Base-by-base conservation (phyloP, 2,329 filamentous ascomycete genomes). In the Ophioceras dolichostomum region DNA sequence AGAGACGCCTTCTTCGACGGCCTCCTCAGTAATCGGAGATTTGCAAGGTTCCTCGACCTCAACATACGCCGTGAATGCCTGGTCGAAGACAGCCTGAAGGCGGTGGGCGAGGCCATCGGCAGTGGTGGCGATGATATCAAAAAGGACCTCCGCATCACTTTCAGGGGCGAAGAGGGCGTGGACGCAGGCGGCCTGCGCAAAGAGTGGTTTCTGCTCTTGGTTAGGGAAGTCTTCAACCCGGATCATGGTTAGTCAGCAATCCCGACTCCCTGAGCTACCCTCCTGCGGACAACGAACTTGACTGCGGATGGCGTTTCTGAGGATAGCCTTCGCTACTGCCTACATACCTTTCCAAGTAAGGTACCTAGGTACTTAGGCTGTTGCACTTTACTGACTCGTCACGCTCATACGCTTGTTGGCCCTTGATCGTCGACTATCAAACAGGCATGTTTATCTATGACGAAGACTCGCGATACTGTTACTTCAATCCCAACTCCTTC, bases 371-470 rank as follows among this genome's bases (percentile, higher is more conserved):
- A n/a, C n/a, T n/a, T n/a, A n/a, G n/a, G n/a, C n/a, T n/a, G n/a
- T n/a, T n/a, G n/a, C n/a, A n/a, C n/a, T n/a, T n/a, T n/a, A n/a
- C n/a, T n/a, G n/a, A n/a, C n/a, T n/a, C n/a, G n/a, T n/a, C n/a
- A n/a, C n/a, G n/a, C n/a, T n/a, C n/a, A n/a, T n/a, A n/a, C n/a
- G n/a, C n/a, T n/a, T n/a, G n/a, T n/a, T n/a, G n/a, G n/a, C n/a
- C n/a, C n/a, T n/a, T n/a, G n/a, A n/a, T n/a, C n/a, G n/a, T n/a
- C n/a, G n/a, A n/a, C n/a, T n/a, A n/a, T 9, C 24, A 20, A 28
- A 28, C 34, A 88, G 85, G 86, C n/a, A 76, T 95, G 58, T 95
- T 95, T 54, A 65, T 83, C 7, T 94, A 94, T 56, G 88, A 94
- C 44, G 85, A 94, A 36, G 86, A 94, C 49, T 94, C 87, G 3